Base-by-base conservation (phyloP, 208 protist species). In the Acanthamoeba quina region DNA sequence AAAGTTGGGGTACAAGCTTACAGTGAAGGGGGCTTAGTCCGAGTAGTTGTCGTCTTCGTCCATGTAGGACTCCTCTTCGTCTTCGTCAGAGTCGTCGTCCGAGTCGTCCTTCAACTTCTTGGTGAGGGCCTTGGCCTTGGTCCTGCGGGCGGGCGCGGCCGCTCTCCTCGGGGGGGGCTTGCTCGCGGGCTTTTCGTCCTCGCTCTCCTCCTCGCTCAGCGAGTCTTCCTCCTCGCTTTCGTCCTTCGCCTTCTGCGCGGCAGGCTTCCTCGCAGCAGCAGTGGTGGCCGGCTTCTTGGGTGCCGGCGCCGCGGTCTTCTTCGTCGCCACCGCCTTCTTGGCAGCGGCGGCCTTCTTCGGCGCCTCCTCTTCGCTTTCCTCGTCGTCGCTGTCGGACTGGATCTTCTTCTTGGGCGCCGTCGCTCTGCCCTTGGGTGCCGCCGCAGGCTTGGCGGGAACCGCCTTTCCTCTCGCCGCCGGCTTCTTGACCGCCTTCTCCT, bases 41-140 rank as follows among this genome's bases (percentile, higher is more conserved):
- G 78, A 56, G 78, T 86, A 86, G 78, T 56, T 11, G 17, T 86
- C 78, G 31, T 86, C 78, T 10, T 78, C 31, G 68, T 78, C 68
- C 68, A 78, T 44, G 68, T 78, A 78, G 37, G 68, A 78, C 78
- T 62, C 78, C 29, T 62, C 78, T 31, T 86, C 78, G 24, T 86
- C 78, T 19, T 31, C 74, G 19, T 26, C n/a, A 2, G 31, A 24
- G 15, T 86, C 78, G 2, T 86, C 78, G 7, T 41, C 44, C 2
- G 78, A 86, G 44, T 86, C 78, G 31, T 62, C 78, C 52, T 86
- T 86, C n/a, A 86, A 11, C n/a, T 62, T 86, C 78, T 86, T 86
- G 24, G 78, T 41, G 49, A 86, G 52, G n/a, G 78, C 78, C 78
- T 86, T 86, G 78, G 78, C 29, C 78, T 86, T 86, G n/a, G 78